phyloP scores from a whole-genome alignment of 176 grass and related monocot species.

The Aegilops longissima region DNA sequence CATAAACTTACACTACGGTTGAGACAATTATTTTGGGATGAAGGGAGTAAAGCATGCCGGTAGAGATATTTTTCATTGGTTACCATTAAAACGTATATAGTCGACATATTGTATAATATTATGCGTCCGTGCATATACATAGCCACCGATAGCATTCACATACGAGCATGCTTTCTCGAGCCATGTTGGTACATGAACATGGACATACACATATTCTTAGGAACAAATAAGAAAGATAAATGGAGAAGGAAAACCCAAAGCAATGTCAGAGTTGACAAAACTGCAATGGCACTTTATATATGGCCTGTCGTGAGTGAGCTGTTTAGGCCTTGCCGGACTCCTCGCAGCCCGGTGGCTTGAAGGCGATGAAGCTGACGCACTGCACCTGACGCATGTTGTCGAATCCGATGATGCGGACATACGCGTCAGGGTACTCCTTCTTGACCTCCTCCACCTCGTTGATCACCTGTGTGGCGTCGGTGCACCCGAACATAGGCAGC shows the following conservation, averaged over 20 bases:
- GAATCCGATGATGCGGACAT: conserved; percentile 56
- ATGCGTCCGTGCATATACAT: neutral
- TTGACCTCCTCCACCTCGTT: conserved; percentile 40
- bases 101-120: neutral
- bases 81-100: neutral
- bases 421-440: conserved; percentile 44
- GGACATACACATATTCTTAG: neutral
- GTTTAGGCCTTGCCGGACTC: neutral
- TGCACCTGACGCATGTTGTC: conserved; percentile 60
- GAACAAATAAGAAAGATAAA: neutral
- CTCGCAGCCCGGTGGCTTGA: conserved; percentile 36
- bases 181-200: neutral
- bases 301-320: neutral
- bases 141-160: neutral
- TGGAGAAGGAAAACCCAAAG: neutral
- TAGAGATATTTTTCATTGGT: no score
- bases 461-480: conserved; percentile 27
- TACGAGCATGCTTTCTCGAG: neutral
- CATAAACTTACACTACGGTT: no score
- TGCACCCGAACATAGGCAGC: conserved; percentile 50
- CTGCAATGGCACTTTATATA: neutral
- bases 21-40: no score
- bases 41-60: no score
- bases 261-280: neutral
- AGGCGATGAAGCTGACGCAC: conserved; percentile 60